phyloP scores from a whole-genome alignment of 2,329 filamentous ascomycete species.

The Neofusicoccum cordaticola region DNA sequence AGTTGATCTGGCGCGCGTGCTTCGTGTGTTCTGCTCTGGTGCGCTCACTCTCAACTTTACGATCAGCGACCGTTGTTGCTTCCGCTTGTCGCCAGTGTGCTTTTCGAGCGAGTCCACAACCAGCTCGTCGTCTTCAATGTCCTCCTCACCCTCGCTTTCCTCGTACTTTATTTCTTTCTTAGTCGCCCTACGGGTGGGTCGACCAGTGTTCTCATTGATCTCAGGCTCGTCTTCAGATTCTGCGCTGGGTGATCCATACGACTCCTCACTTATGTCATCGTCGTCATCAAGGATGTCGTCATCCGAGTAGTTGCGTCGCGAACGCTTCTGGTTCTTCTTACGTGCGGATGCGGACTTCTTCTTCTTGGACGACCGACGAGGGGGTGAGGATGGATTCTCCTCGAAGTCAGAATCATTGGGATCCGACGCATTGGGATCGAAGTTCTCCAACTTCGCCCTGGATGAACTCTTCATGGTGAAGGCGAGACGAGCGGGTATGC shows the following conservation, averaged over 20 bases:
- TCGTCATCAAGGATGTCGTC: slow-evolving; percentile 39
- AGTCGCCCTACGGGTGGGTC: slow-evolving; percentile 54
- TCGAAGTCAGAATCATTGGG: slow-evolving; percentile 38
- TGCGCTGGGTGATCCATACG: slow-evolving; percentile 24
- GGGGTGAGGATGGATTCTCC: slow-evolving; percentile 16
- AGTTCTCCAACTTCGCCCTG: slow-evolving; percentile 33
- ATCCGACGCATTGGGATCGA: slow-evolving; percentile 40
- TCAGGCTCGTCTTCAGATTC: slow-evolving; percentile 44
- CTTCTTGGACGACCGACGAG: slow-evolving; percentile 21
- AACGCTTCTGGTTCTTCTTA: slow-evolving; percentile 33
- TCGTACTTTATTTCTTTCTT: slow-evolving; percentile 57
- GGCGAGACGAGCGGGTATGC: neutral
- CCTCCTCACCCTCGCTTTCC: slow-evolving; percentile 48
- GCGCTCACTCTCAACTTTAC: slow-evolving; percentile 40
- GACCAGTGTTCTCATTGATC: slow-evolving; percentile 55
- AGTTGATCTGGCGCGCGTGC: slow-evolving; percentile 33
- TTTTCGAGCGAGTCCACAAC: slow-evolving; percentile 10
- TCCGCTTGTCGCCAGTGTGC: slow-evolving; percentile 24
- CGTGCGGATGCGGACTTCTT: slow-evolving; percentile 29
- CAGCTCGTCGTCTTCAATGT: slow-evolving; percentile 34
- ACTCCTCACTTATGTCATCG: slow-evolving; percentile 50
- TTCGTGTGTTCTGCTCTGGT: slow-evolving; percentile 11
- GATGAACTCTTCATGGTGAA: slow-evolving; percentile 32
- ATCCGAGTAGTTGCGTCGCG: slow-evolving; percentile 33
- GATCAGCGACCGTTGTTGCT: slow-evolving; percentile 34